Conservation (phyloP, 495 filamentous ascomycete species). For the Penicillium dipodomyicola region DNA sequence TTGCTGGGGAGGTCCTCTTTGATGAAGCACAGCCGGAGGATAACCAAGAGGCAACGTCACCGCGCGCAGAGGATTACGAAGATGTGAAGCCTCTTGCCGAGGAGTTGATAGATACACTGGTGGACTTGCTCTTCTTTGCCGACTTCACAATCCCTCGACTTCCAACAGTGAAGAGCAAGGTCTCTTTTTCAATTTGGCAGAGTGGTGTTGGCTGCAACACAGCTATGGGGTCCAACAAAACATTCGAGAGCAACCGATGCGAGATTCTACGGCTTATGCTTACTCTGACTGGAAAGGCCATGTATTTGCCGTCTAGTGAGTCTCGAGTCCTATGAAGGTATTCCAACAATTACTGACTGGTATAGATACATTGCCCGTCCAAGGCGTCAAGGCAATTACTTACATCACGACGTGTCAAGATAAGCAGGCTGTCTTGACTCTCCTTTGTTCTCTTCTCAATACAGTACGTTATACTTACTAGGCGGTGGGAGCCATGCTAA, state of each 20-base stretch:
- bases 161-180: constrained; percentile 69
- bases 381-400: constrained; percentile 82
- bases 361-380: constrained; percentile 71
- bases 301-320: constrained; percentile 83
- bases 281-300: constrained; percentile 81
- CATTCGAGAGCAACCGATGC: constrained; percentile 86
- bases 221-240: constrained; percentile 79
- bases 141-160: constrained; percentile 76
- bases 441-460: constrained; percentile 90
- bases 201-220: constrained; percentile 95
- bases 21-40: constrained; percentile 65
- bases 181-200: constrained; percentile 95
- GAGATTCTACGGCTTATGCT: constrained; percentile 87
- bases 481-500: constrained; percentile 2
- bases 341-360: constrained; percentile 17
- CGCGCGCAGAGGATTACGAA: constrained; percentile 63
- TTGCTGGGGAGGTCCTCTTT: constrained; percentile 75
- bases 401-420: constrained; percentile 85
- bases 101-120: constrained; percentile 85
- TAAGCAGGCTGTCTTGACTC: constrained; percentile 85
- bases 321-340: constrained; percentile 1
- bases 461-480: constrained; percentile 60
- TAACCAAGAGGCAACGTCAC: constrained; percentile 41
- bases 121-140: constrained; percentile 88
- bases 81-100: constrained; percentile 86